Base-by-base conservation (phyloP, 2,329 filamentous ascomycete genomes). In the Cladosporium sphaerospermum region DNA sequence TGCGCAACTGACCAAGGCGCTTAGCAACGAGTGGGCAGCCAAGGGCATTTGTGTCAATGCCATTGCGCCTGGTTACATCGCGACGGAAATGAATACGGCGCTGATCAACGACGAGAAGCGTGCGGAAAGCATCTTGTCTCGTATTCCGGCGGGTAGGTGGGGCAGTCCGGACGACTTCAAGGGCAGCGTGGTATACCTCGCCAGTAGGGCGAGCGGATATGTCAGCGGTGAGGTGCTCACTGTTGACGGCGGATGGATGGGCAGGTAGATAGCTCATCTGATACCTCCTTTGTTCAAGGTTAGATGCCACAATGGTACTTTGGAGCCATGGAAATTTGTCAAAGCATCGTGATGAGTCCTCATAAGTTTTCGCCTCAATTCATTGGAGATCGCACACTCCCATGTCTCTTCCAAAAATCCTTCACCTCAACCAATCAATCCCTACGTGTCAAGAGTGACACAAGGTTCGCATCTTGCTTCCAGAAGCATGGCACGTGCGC, bases 11-110 rank as follows among this genome's bases (percentile, higher is more conserved):
- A 93, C 88, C 48, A 93, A 93, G 73, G 84, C 85, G 32, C 77
- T 95, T 54, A 83, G 84, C 51, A 95, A 95, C 67, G 88, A 93
- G 73, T 95, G 89, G 89, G 82, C 84, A 0, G 69, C 75, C 13
- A 79, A 82, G 64, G 89, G 89, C 1, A 78, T 95, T 54, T 87
- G 80, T 1, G 89, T 95, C 44, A 95, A 95, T 68, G 87, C 86
- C 8, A 88, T 95, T 64, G 88, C 89, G 7, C 89, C 89, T 0
- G 89, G 89, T 0, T 95, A 95, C 70, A 87, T 95, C 61, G 86
- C 81, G 50, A 95, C 89, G 16, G 89, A 95, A 57, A 95, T 95
- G 89, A 95, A 95, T 68, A 78, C 78, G 58, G 88, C 88, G 4
- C 70, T 95, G 62, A 81, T 95, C 46, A 80, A 84, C 50, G 83